Base-by-base conservation (phyloP, 1,139 yeast genomes). In the Saccharomyces hybrid region DNA sequence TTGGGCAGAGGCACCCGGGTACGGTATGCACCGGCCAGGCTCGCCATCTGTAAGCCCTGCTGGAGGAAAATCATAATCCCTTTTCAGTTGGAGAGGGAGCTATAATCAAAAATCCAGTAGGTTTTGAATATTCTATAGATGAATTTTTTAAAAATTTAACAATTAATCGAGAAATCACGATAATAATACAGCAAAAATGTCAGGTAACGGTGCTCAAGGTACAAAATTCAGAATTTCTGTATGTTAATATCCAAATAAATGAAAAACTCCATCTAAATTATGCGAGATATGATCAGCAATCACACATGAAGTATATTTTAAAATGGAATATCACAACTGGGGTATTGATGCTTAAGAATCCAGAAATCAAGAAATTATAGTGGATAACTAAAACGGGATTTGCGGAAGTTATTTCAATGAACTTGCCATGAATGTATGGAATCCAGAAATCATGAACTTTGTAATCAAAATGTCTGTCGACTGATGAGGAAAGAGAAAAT, bases 161-260 rank as follows among this genome's bases (percentile, higher is more conserved):
- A 34, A 34, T 19, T 25, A 38, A 47, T 13, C 42, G 28, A 53
- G 44, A n/a, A n/a, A n/a, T n/a, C n/a, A n/a, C n/a, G n/a, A n/a
- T n/a, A n/a, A n/a, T n/a, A n/a, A n/a, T n/a, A n/a, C n/a, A n/a
- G n/a, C n/a, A n/a, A n/a, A n/a, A n/a, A n/a, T n/a, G n/a, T n/a
- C n/a, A n/a, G n/a, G n/a, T n/a, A n/a, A n/a, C n/a, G n/a, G n/a
- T n/a, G n/a, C n/a, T n/a, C n/a, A n/a, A n/a, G n/a, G n/a, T n/a
- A n/a, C n/a, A n/a, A n/a, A n/a, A n/a, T n/a, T n/a, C n/a, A n/a
- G n/a, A n/a, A n/a, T n/a, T n/a, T n/a, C n/a, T n/a, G n/a, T n/a
- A n/a, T n/a, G n/a, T n/a, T n/a, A n/a, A n/a, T n/a, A n/a, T n/a
- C n/a, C 11, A 41, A 31, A 34, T 28, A 44, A 7, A 34, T 14